A percentile compares a stretch with the other conserved stretches of the same genome.
phyloP scores from a whole-genome alignment of 2,329 filamentous ascomycete species.

The Fusarium globosum region DNA sequence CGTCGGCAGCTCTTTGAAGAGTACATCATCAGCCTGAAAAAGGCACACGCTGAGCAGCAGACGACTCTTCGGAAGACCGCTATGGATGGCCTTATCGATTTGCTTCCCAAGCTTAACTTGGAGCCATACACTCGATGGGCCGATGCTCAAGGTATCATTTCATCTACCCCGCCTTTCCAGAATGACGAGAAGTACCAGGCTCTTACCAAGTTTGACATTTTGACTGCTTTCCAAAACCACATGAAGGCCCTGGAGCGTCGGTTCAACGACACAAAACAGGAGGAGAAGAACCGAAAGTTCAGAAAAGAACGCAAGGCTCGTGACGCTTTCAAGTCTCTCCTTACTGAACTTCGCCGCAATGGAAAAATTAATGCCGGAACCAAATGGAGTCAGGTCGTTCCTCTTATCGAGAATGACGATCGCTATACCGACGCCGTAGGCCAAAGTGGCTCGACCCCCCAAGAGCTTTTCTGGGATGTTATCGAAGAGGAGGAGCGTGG shows the following conservation, averaged over 20 bases:
- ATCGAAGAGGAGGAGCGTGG: slow-evolving; percentile 93
- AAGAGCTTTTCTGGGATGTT: slow-evolving; percentile 96
- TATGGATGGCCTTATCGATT: slow-evolving; percentile 82
- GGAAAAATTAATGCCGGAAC: slow-evolving; percentile 89
- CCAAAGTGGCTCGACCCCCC: slow-evolving; percentile 83
- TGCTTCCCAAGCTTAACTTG: slow-evolving; percentile 83
- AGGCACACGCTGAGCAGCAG: slow-evolving; percentile 81
- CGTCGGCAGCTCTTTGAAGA: slow-evolving; percentile 92
- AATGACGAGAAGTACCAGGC: slow-evolving; percentile 85
- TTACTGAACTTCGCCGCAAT: slow-evolving; percentile 77
- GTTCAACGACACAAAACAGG: slow-evolving; percentile 91
- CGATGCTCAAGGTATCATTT: slow-evolving; percentile 85
- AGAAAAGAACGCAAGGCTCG: slow-evolving; percentile 87
- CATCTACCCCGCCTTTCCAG: slow-evolving; percentile 80
- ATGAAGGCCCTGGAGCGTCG: slow-evolving; percentile 91
- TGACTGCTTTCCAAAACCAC: slow-evolving; percentile 93
- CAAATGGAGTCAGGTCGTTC: slow-evolving; percentile 87
- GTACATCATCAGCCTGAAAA: slow-evolving; percentile 87
- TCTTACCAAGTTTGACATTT: slow-evolving; percentile 87
- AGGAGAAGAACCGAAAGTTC: slow-evolving; percentile 83
- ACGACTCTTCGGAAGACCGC: slow-evolving; percentile 78
- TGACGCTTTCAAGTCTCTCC: slow-evolving; percentile 80
- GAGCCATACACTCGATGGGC: slow-evolving; percentile 96
- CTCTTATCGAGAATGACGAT: slow-evolving; percentile 80
- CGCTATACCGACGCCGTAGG: slow-evolving; percentile 87